Conservation (phyloP, 176 grass and related monocot genomes). For the Alloteropsis semialata region DNA sequence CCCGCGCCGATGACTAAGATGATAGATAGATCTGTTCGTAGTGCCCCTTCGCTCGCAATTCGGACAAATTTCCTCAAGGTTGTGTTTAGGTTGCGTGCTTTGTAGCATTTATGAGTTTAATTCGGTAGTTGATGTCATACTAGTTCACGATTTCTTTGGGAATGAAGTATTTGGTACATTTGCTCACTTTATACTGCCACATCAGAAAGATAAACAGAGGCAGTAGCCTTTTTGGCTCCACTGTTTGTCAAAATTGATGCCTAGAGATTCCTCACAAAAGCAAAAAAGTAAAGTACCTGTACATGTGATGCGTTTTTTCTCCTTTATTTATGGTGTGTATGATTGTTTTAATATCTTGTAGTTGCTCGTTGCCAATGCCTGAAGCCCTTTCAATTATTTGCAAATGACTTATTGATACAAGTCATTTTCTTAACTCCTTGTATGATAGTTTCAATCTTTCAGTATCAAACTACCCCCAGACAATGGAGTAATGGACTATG, state of each 20-base stretch:
- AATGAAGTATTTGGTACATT: background rate
- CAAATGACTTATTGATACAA: background rate
- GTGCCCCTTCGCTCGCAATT: background rate
- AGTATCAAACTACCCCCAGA: background rate
- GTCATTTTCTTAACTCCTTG: background rate
- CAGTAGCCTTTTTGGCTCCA: background rate
- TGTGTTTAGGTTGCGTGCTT: background rate
- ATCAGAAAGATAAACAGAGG: background rate
- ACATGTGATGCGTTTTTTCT: background rate
- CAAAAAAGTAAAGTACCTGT: background rate
- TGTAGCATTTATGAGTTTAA: background rate
- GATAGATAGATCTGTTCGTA: slow-evolving; percentile 38
- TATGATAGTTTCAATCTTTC: background rate
- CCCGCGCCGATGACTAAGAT: background rate
- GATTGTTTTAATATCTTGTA: background rate
- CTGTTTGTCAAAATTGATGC: background rate
- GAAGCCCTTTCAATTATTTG: background rate
- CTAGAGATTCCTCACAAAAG: background rate
- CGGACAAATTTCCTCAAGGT: background rate
- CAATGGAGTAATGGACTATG: background rate
- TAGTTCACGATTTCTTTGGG: background rate
- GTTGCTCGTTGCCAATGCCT: background rate
- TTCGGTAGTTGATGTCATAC: background rate
- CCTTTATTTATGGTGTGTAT: background rate
- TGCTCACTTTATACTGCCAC: background rate